phyloP scores from a whole-genome alignment of 83 land plant species.

The Picea abies region DNA sequence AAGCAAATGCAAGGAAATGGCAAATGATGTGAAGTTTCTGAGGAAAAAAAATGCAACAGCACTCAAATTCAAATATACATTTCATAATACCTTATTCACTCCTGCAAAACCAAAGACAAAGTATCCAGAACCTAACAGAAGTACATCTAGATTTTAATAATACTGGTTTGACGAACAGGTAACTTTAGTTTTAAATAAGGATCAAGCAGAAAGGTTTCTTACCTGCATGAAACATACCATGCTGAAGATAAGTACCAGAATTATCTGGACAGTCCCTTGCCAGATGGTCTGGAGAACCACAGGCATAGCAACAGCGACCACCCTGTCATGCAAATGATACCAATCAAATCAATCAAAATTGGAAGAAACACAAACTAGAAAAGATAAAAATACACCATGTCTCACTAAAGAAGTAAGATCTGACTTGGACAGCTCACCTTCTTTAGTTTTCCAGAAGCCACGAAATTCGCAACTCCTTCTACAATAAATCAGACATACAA shows the following conservation, averaged over 20 bases:
- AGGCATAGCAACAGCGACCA: conserved; percentile 60
- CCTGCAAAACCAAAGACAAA: not conserved
- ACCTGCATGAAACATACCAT: conserved; percentile 58
- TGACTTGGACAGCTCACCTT: conserved; percentile 1
- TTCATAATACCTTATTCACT: not conserved
- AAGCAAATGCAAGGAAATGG: conserved; percentile 8
- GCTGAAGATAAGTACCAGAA: conserved; percentile 34
- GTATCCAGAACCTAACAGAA: not conserved
- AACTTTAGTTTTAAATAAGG: conserved; percentile 3
- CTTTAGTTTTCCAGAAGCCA: conserved; percentile 13
- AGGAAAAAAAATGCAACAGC: not conserved
- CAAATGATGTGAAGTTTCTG: not conserved
- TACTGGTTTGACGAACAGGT: not conserved
- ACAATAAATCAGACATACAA: not conserved
- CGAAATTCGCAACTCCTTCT: conserved; percentile 1
- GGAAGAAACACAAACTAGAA: not conserved
- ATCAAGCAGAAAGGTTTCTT: conserved; percentile 10
- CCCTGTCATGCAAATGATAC: conserved; percentile 33
- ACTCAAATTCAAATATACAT: not conserved
- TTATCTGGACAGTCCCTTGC: conserved; percentile 69
- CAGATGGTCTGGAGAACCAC: conserved; percentile 80
- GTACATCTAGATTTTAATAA: not conserved
- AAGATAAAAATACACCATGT: not conserved
- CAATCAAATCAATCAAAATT: not conserved
- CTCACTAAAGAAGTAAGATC: not conserved